A percentile compares a stretch with the other conserved stretches of the same genome.
Evolutionary conservation across 306 rosid genomes (phyloP).

Genomic region (Dryas octopetala): DNA sequence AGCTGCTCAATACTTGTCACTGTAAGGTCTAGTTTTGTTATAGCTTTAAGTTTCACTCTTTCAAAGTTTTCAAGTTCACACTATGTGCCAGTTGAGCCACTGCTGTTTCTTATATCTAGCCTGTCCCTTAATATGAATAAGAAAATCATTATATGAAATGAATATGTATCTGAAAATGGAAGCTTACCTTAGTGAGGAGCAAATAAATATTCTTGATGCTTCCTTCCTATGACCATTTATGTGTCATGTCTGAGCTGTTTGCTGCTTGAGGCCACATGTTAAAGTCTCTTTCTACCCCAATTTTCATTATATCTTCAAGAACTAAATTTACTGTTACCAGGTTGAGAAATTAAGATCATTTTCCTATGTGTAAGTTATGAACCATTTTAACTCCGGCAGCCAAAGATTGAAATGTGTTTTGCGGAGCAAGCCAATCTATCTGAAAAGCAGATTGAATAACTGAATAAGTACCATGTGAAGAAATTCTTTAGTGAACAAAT

Average conservation of each 20-base stretch:
- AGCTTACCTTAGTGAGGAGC: background rate
- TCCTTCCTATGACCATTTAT: background rate
- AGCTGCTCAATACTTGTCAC: background rate
- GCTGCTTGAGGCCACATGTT: conserved; percentile 9
- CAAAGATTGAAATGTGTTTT: background rate
- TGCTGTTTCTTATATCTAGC: background rate
- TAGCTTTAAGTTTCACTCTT: background rate
- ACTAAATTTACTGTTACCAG: background rate
- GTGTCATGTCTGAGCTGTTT: conserved; percentile 1
- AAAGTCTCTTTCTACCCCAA: background rate
- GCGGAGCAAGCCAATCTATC: background rate
- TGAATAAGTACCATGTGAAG: background rate
- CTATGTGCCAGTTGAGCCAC: background rate
- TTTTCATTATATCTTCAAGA: background rate
- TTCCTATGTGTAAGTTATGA: background rate
- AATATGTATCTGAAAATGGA: background rate
- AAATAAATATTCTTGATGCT: background rate
- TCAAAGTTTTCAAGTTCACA: background rate
- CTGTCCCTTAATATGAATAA: background rate
- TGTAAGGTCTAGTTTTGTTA: background rate
- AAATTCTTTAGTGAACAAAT: background rate
- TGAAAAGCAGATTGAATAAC: background rate
- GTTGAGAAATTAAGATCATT: background rate
- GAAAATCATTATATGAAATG: background rate
- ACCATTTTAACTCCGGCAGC: conserved; percentile 12